These are phyloP conservation scores for Taphrina wiesneri DNA, from an alignment of 1,139 yeast species.

Conservation along the genomic window DNA sequence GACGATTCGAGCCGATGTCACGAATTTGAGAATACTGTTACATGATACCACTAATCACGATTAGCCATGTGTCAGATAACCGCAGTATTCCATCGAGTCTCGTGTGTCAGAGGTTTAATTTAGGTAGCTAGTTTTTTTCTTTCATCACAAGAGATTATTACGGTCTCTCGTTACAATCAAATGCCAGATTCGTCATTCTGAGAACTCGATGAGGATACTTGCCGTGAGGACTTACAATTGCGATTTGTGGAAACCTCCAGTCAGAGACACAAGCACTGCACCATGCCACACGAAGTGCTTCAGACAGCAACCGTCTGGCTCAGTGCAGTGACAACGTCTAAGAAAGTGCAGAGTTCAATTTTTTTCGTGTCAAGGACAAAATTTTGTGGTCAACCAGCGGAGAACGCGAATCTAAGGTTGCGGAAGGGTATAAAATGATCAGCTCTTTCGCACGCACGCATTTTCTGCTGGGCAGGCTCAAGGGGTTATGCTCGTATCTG, in stretches of 20 bases:
- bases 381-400: neutral
- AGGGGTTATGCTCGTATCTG: no score
- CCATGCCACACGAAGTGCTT: no score
- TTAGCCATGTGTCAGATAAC: neutral
- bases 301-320: no score
- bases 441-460: neutral
- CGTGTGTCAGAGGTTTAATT: constrained; percentile 31
- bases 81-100: constrained; percentile 3
- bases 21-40: neutral
- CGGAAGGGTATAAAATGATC: neutral
- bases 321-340: neutral
- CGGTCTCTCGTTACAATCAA: constrained; percentile 29
- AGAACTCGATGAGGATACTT: neutral
- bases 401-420: neutral
- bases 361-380: neutral
- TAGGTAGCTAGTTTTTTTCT: constrained; percentile 35
- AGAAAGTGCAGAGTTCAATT: no score
- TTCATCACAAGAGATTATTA: constrained; percentile 21
- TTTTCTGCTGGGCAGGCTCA: no score
- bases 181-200: constrained; percentile 33
- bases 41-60: neutral
- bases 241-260: no score
- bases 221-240: neutral
- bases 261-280: neutral
- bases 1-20: neutral